phyloP scores from a whole-genome alignment of 768 basidiomycete genomes.

The Mycena filopes region DNA sequence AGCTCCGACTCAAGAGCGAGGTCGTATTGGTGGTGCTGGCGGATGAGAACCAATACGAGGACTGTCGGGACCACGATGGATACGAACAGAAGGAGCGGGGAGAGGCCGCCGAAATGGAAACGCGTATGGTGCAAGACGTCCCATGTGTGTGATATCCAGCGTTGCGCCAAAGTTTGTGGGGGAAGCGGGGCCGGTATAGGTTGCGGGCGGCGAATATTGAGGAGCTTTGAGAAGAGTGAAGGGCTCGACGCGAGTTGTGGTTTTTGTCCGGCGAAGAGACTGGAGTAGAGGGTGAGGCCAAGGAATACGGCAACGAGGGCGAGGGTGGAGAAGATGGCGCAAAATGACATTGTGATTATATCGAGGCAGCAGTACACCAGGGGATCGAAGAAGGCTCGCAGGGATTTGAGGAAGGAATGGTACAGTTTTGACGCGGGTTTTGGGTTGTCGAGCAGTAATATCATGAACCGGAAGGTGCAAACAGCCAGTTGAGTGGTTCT shows the following conservation, averaged over 20 bases:
- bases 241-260: neutral
- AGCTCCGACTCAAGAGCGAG: neutral
- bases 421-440: no score
- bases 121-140: neutral
- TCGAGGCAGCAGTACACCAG: neutral
- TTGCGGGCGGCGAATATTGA: neutral
- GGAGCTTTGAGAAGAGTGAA: neutral
- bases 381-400: neutral
- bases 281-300: neutral
- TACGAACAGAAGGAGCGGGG: slow-evolving; percentile 8
- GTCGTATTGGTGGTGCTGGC: neutral
- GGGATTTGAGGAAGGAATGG: no score
- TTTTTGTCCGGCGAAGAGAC: neutral
- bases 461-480: no score
- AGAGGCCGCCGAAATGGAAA: neutral
- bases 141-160: slow-evolving; percentile 8
- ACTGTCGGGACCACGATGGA: neutral
- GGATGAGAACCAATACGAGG: neutral
- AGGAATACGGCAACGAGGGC: slow-evolving; percentile 5
- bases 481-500: no score
- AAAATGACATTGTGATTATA: neutral
- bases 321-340: slow-evolving; percentile 1
- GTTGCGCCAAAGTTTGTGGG: neutral
- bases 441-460: no score
- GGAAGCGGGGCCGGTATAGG: neutral